Conservation (phyloP, 257 asterid genomes). For the Solanum pimpinellifolium region DNA sequence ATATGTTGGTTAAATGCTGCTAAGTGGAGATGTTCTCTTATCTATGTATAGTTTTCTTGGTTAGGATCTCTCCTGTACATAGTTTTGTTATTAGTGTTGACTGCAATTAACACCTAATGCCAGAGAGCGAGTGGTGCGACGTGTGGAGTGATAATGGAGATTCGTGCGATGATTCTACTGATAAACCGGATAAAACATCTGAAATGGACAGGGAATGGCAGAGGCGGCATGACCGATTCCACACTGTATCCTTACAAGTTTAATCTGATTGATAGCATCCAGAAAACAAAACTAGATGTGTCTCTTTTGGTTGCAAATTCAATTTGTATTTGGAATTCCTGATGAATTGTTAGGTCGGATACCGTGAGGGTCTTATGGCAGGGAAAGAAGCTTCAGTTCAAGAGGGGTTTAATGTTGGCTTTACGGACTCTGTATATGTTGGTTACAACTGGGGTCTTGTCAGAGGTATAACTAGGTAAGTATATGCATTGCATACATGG, state of each 20-base stretch:
- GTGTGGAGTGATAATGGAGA: slow-evolving; percentile 62
- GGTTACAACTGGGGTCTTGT: slow-evolving; percentile 71
- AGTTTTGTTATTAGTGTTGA: neutral
- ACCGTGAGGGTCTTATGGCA: slow-evolving; percentile 83
- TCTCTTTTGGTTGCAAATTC: neutral
- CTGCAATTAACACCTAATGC: neutral
- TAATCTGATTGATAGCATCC: neutral
- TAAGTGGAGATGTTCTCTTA: neutral
- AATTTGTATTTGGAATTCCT: slow-evolving; percentile 4
- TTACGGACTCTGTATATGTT: slow-evolving; percentile 42
- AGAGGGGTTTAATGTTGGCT: slow-evolving; percentile 76
- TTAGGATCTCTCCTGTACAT: neutral
- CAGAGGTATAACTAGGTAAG: slow-evolving; percentile 72
- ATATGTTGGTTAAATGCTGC: neutral
- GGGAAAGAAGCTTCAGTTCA: slow-evolving; percentile 84
- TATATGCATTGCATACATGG: neutral
- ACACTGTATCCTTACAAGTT: slow-evolving; percentile 44
- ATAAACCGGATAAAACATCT: slow-evolving; percentile 11
- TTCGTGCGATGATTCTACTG: slow-evolving; percentile 21
- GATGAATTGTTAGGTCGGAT: slow-evolving; percentile 56
- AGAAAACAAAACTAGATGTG: neutral
- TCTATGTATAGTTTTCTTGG: neutral
- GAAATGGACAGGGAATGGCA: slow-evolving; percentile 78
- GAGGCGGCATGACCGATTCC: slow-evolving; percentile 58
- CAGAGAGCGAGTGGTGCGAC: slow-evolving; percentile 39